Percentiles rank a stretch among this genome's conserved stretches.
phyloP scores from a whole-genome alignment of 169 alveolate genomes.

The Plasmodium malariae region DNA sequence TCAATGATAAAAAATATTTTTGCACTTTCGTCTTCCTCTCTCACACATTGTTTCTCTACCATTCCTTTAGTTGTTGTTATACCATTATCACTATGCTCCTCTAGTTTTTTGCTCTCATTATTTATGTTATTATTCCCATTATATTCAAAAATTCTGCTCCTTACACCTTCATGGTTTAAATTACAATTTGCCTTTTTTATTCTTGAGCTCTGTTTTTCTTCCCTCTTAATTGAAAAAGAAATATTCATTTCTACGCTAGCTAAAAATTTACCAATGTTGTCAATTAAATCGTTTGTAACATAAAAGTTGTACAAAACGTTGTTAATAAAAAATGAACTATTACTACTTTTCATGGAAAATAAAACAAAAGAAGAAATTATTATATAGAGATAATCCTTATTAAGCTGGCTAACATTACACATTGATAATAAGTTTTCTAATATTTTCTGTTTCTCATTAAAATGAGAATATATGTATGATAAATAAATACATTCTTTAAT shows the following conservation, averaged over 20 bases:
- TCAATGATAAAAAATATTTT: conserved; percentile 55
- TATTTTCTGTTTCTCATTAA: conserved; percentile 28
- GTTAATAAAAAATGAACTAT: conserved; percentile 45
- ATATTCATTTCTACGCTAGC: not conserved
- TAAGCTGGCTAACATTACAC: conserved; percentile 48
- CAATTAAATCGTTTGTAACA: conserved; percentile 17
- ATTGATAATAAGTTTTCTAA: conserved; percentile 50
- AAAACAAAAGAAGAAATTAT: conserved; percentile 42
- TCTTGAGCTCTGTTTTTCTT: not conserved
- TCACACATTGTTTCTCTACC: no score
- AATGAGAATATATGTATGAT: conserved; percentile 52
- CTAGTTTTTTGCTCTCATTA: not conserved
- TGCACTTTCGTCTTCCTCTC: not conserved
- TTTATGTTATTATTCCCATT: no score
- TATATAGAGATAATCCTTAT: conserved; percentile 57
- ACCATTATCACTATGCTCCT: not conserved
- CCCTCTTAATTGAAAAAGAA: not conserved
- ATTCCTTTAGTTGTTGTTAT: no score
- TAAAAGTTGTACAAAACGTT: conserved; percentile 36
- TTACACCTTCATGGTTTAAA: not conserved
- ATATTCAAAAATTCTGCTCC: no score
- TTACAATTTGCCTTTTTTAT: not conserved
- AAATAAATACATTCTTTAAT: conserved; percentile 60
- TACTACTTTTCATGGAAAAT: conserved; percentile 56
- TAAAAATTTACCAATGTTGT: conserved; percentile 1